phyloP scores from a whole-genome alignment of 108 stramenopile species.

The Cyclostephanos invisitatus region DNA sequence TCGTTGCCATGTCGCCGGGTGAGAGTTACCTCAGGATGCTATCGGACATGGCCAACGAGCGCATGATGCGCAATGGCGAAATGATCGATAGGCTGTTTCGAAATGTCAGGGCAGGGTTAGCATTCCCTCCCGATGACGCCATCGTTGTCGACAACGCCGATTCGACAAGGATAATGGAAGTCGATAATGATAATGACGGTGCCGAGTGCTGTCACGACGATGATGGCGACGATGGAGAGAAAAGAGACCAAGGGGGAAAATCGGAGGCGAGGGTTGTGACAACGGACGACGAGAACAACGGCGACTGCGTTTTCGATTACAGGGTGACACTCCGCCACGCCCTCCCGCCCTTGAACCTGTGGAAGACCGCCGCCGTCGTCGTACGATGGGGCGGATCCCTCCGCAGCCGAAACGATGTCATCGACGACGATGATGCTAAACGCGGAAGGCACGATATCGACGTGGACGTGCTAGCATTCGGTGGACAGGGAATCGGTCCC shows the following conservation, averaged over 20 bases:
- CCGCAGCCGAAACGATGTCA: not conserved
- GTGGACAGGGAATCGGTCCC: conserved; percentile 84
- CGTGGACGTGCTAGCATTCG: conserved; percentile 61
- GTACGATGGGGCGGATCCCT: conserved; percentile 12
- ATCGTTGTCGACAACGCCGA: not conserved
- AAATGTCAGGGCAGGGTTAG: conserved; percentile 46
- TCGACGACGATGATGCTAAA: not conserved
- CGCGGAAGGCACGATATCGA: conserved; percentile 1
- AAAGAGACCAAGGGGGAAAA: too few relatives aligned
- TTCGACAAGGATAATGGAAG: too few relatives aligned
- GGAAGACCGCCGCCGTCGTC: conserved; percentile 65
- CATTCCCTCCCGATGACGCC: conserved; percentile 18
- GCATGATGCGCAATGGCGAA: conserved; percentile 57
- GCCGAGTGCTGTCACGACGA: too few relatives aligned
- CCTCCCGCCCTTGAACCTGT: conserved; percentile 66
- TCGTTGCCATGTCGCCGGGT: conserved; percentile 5
- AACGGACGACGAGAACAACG: not conserved
- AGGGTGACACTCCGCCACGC: conserved; percentile 14
- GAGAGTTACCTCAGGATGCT: conserved; percentile 55
- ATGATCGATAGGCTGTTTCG: conserved; percentile 55
- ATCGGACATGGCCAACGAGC: conserved; percentile 62
- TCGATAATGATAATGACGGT: too few relatives aligned
- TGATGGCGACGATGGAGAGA: not conserved
- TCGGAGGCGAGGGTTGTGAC: not conserved
- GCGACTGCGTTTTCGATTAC: conserved; percentile 15